phyloP scores from a whole-genome alignment of 2,329 filamentous ascomycete species.

The Verticillium longisporum region DNA sequence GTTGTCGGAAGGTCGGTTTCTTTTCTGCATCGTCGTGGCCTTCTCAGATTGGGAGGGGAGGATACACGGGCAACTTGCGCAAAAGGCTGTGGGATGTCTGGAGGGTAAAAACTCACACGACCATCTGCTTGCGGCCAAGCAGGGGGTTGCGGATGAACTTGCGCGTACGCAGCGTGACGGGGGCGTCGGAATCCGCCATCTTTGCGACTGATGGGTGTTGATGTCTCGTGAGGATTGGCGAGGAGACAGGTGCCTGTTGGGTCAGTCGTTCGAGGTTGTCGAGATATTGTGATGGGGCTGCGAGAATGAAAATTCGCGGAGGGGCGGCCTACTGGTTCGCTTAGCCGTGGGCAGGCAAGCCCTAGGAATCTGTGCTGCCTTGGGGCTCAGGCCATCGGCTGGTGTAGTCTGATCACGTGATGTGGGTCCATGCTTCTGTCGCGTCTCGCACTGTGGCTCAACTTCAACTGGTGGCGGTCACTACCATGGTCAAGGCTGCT shows the following conservation, averaged over 20 bases:
- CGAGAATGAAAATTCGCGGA: conserved; percentile 10
- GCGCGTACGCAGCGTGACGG: conserved; percentile 90
- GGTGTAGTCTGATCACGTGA: background rate
- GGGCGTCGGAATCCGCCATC: conserved; percentile 79
- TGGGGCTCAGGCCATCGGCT: background rate
- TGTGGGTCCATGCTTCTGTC: background rate
- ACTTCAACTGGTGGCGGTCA: background rate
- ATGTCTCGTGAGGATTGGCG: conserved; percentile 16
- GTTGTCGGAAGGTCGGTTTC: background rate
- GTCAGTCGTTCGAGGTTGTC: conserved; percentile 9
- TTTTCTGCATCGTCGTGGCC: background rate
- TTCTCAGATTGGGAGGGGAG: background rate
- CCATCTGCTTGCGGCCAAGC: conserved; percentile 98
- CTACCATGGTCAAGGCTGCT: background rate
- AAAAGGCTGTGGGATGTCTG: conserved; percentile 5
- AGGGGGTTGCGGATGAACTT: conserved; percentile 99
- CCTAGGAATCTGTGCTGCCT: conserved; percentile 1
- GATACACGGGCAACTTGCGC: background rate
- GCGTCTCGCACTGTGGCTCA: background rate
- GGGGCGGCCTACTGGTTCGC: conserved; percentile 4
- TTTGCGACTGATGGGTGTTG: conserved; percentile 45
- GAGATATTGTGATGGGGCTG: conserved; percentile 7
- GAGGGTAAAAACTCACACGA: conserved; percentile 69
- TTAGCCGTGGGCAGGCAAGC: conserved; percentile 1
- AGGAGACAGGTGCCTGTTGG: conserved; percentile 2